Conservation (phyloP, 2,329 filamentous ascomycete genomes). For the Colletotrichum liaoningense region DNA sequence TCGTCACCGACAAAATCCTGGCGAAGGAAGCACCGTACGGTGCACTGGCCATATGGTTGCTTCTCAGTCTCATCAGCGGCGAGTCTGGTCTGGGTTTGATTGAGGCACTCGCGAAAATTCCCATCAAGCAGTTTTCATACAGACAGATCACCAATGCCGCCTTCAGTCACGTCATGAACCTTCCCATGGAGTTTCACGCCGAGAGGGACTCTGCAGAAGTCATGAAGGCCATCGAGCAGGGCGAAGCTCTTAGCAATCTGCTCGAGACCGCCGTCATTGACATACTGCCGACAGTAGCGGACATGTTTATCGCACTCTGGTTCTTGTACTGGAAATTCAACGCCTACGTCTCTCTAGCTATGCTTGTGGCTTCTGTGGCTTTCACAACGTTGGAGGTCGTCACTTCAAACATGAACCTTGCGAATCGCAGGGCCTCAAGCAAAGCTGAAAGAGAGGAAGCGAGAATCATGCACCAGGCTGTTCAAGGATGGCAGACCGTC, state of each 20-base stretch:
- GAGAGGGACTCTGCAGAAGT: slow-evolving; percentile 73
- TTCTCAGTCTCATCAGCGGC: background rate
- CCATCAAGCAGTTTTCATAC: slow-evolving; percentile 55
- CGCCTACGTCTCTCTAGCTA: slow-evolving; percentile 61
- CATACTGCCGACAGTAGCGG: slow-evolving; percentile 70
- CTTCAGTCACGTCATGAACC: slow-evolving; percentile 75
- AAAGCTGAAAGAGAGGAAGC: slow-evolving; percentile 60
- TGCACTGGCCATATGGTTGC: slow-evolving; percentile 13
- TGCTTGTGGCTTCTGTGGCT: slow-evolving; percentile 41
- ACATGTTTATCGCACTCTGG: slow-evolving; percentile 69
- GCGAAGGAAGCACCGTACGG: slow-evolving; percentile 28
- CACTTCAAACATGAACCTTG: slow-evolving; percentile 51
- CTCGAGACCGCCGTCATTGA: slow-evolving; percentile 70
- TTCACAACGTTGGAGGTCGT: slow-evolving; percentile 43
- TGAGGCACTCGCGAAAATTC: slow-evolving; percentile 44
- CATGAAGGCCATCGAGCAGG: slow-evolving; percentile 73
- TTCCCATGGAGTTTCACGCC: slow-evolving; percentile 78
- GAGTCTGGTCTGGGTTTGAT: slow-evolving; percentile 36
- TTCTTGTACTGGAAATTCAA: slow-evolving; percentile 74
- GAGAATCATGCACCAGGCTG: slow-evolving; percentile 67
- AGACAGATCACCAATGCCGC: slow-evolving; percentile 68
- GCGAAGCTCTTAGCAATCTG: slow-evolving; percentile 67
- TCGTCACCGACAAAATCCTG: slow-evolving; percentile 45
- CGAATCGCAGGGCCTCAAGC: slow-evolving; percentile 49
- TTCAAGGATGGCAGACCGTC: slow-evolving; percentile 71